Percentiles rank a stretch among this genome's conserved stretches.
phyloP scores from a whole-genome alignment of 352 stramenopile genomes.

The Pythium aphanidermatum region DNA sequence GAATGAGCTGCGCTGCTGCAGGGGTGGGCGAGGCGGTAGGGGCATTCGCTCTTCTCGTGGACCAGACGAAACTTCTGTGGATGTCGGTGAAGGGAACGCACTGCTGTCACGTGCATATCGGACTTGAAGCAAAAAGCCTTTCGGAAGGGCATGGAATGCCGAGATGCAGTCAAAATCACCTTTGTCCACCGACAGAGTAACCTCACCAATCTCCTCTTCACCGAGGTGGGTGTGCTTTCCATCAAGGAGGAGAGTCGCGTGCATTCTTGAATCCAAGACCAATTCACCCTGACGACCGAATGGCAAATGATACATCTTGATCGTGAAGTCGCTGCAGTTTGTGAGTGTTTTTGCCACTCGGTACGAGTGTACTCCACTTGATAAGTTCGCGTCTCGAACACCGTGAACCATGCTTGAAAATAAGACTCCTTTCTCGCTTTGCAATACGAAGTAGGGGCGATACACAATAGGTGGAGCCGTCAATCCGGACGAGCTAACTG shows the following conservation, averaged over 20 bases:
- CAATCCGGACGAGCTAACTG: background rate
- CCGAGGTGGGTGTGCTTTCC: constrained; percentile 17
- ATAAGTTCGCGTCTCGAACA: constrained; percentile 58
- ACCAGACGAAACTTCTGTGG: too few relatives aligned
- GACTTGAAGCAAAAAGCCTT: constrained; percentile 57
- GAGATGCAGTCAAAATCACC: constrained; percentile 85
- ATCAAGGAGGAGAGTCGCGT: constrained; percentile 72
- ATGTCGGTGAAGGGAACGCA: constrained; percentile 38
- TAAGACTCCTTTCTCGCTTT: constrained; percentile 80
- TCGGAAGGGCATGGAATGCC: constrained; percentile 52
- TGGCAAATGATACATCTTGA: constrained; percentile 88
- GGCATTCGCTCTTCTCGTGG: too few relatives aligned
- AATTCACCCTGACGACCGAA: constrained; percentile 77
- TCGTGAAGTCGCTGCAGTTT: constrained; percentile 56
- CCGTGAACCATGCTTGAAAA: constrained; percentile 86
- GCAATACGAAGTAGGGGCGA: constrained; percentile 82
- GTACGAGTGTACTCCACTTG: constrained; percentile 50
- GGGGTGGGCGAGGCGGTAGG: constrained; percentile 7
- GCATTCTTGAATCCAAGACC: constrained; percentile 71
- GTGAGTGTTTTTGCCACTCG: constrained; percentile 55
- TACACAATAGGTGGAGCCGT: constrained; percentile 26
- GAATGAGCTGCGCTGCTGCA: constrained; percentile 17
- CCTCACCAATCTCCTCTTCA: constrained; percentile 29
- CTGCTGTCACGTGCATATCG: constrained; percentile 40
- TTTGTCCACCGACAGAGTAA: constrained; percentile 47